Evolutionary conservation across 345 rosid species (phyloP).

Genomic region (Iberis pinnata): DNA sequence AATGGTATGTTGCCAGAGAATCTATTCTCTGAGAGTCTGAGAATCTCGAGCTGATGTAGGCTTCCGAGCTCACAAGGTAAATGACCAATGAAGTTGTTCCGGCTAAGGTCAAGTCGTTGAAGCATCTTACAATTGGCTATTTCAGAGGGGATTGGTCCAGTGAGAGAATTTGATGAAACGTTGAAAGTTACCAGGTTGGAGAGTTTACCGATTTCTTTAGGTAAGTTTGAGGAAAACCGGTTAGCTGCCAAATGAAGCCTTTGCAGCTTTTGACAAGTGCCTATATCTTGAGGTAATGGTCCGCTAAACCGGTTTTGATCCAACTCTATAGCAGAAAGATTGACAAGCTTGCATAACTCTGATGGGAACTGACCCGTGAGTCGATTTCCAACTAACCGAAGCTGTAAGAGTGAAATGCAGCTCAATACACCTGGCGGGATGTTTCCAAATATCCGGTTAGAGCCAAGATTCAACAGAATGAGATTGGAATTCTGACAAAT

Average conservation of each 20-base stretch:
- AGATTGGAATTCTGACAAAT: conserved; percentile 53
- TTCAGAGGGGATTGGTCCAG: conserved; percentile 57
- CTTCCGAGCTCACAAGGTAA: conserved; percentile 70
- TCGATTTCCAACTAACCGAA: conserved; percentile 56
- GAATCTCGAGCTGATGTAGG: conserved; percentile 75
- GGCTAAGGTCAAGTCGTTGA: conserved; percentile 83
- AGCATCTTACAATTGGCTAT: conserved; percentile 72
- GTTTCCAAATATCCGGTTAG: conserved; percentile 59
- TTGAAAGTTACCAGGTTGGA: conserved; percentile 73
- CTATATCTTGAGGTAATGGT: conserved; percentile 59
- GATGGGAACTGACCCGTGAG: conserved; percentile 79
- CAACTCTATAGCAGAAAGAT: conserved; percentile 70
- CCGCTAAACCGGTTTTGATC: conserved; percentile 75
- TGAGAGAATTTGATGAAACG: conserved; percentile 64
- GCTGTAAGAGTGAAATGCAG: conserved; percentile 59
- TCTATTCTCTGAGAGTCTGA: conserved; percentile 70
- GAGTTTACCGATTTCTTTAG: conserved; percentile 66
- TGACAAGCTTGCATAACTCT: conserved; percentile 59
- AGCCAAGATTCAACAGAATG: conserved; percentile 57
- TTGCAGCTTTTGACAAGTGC: conserved; percentile 59
- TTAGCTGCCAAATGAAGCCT: conserved; percentile 73
- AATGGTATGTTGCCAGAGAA: conserved; percentile 69
- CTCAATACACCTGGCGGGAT: conserved; percentile 53
- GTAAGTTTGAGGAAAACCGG: conserved; percentile 52
- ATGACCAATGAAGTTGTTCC: conserved; percentile 51